Percentiles rank a stretch among this genome's conserved stretches.
Conservation (phyloP, 2,329 filamentous ascomycete species). For the Microcyclosporella mali region DNA sequence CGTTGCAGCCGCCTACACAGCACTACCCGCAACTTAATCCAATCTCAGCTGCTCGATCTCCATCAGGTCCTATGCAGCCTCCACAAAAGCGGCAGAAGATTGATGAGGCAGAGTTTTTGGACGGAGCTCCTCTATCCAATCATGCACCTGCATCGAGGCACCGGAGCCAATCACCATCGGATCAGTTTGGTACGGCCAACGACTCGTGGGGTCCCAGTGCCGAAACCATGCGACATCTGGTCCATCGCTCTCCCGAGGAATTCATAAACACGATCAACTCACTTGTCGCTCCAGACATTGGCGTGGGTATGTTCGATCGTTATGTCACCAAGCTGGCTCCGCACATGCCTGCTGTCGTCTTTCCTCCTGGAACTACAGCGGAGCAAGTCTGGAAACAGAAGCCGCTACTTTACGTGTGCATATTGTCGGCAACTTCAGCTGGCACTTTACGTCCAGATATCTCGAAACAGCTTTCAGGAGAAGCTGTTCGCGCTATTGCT, state of each 20-base stretch:
- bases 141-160: neutral
- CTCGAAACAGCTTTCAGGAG: constrained; percentile 59
- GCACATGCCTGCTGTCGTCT: constrained; percentile 54
- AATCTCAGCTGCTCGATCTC: constrained; percentile 1
- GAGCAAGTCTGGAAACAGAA: constrained; percentile 51
- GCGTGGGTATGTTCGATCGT: constrained; percentile 51
- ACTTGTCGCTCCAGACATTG: constrained; percentile 48
- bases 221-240: constrained; percentile 21
- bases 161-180: neutral
- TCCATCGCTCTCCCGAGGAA: constrained; percentile 24
- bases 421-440: constrained; percentile 49
- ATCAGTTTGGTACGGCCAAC: constrained; percentile 2
- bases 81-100: constrained; percentile 23
- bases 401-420: constrained; percentile 54
- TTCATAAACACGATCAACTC: constrained; percentile 34
- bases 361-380: constrained; percentile 49
- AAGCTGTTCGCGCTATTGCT: constrained; percentile 67
- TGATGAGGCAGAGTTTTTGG: constrained; percentile 4
- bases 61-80: constrained; percentile 13
- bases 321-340: constrained; percentile 51
- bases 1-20: constrained; percentile 7
- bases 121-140: constrained; percentile 2
- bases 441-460: constrained; percentile 47
- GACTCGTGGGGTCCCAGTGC: constrained; percentile 11
- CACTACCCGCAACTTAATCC: constrained; percentile 6